phyloP scores from a whole-genome alignment of 139 green algal species.

The Picochlorum sp. region DNA sequence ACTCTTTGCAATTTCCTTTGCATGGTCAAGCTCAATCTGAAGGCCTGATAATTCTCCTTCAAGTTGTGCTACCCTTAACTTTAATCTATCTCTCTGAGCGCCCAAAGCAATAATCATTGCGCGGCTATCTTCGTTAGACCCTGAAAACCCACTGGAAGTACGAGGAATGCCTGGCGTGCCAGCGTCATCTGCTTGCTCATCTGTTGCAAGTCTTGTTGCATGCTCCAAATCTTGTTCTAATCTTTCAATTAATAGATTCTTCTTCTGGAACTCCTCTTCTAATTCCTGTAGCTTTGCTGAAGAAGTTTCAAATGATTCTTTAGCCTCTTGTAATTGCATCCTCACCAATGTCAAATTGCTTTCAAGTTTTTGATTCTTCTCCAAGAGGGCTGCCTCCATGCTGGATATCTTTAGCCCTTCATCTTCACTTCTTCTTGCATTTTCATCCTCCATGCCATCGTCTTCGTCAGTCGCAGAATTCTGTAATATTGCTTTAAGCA shows the following conservation, averaged over 20 bases:
- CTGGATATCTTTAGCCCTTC: background rate
- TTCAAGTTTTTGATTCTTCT: conserved; percentile 77
- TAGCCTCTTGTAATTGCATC: conserved; percentile 30
- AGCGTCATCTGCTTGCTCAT: background rate
- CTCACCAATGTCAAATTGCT: conserved; percentile 74
- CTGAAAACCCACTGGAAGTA: background rate
- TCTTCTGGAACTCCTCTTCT: conserved; percentile 31
- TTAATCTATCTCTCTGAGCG: conserved; percentile 72
- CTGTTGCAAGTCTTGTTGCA: conserved; percentile 7
- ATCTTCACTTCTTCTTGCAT: background rate
- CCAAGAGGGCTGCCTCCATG: conserved; percentile 68
- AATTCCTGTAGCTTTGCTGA: conserved; percentile 24
- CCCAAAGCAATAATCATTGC: conserved; percentile 71
- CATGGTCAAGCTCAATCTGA: conserved; percentile 16
- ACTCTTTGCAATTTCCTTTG: conserved; percentile 18
- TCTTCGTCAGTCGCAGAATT: conserved; percentile 23
- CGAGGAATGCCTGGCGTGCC: background rate
- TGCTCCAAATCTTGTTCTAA: conserved; percentile 55
- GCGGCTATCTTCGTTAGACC: too few species aligned
- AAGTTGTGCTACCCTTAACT: conserved; percentile 48
- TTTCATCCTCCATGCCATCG: background rate
- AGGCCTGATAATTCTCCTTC: conserved; percentile 42
- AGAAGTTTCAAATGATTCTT: conserved; percentile 6
- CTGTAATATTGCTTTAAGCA: conserved; percentile 47
- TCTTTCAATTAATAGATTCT: conserved; percentile 30